phyloP scores from a whole-genome alignment of 441 rosid species.

The Mallotus repandus region DNA sequence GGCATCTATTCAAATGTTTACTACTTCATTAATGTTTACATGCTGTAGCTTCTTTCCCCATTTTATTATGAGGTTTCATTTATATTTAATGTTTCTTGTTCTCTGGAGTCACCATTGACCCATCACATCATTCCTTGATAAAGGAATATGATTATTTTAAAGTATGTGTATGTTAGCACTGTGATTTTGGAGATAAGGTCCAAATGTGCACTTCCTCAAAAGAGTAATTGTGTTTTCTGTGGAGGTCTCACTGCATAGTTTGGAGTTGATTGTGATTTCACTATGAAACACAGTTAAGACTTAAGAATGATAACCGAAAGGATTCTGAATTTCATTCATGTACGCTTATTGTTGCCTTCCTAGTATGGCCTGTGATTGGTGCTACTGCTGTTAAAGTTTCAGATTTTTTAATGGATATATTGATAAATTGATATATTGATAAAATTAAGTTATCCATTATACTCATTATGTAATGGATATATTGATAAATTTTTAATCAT shows the following conservation, averaged over 20 bases:
- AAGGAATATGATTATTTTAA: background rate
- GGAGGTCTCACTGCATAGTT: too few relatives aligned
- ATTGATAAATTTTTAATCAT: background rate
- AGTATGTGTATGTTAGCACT: background rate
- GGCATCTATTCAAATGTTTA: background rate
- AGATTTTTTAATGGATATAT: too few relatives aligned
- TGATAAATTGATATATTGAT: too few relatives aligned
- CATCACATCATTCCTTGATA: background rate
- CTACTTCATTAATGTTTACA: background rate
- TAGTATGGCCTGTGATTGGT: background rate
- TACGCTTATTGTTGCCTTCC: background rate
- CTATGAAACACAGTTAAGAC: too few relatives aligned
- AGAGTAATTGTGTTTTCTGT: too few relatives aligned
- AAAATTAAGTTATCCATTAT: background rate
- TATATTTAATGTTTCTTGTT: background rate
- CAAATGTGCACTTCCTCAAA: too few relatives aligned
- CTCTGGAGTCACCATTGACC: background rate
- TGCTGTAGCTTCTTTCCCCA: background rate
- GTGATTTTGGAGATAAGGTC: too few relatives aligned
- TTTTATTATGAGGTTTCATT: background rate
- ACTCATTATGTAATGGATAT: background rate
- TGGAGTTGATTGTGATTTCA: too few relatives aligned
- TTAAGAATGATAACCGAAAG: background rate
- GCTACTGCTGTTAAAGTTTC: too few relatives aligned
- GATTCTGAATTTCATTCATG: background rate